Conservation (phyloP, 2,329 filamentous ascomycete genomes). For the Bretziella fagacearum region DNA sequence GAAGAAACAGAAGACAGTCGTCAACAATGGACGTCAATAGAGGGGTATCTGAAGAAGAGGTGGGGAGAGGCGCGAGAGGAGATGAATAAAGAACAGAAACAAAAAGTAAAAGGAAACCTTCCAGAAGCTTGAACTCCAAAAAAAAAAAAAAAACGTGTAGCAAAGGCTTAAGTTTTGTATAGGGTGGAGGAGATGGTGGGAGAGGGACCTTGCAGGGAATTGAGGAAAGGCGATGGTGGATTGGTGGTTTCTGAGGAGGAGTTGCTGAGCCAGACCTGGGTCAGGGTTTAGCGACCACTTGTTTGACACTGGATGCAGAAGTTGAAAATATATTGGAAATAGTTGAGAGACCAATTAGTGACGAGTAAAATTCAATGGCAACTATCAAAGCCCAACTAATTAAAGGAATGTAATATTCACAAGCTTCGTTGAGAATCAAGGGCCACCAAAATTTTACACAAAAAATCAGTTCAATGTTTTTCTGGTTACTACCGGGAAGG, state of each 20-base stretch:
- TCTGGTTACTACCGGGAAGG: background rate
- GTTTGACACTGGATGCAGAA: background rate
- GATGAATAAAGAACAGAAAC: conserved; percentile 5
- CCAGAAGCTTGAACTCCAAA: too few relatives aligned
- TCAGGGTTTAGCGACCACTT: background rate
- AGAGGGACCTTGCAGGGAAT: conserved; percentile 7
- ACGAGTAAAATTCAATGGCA: background rate
- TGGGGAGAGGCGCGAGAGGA: background rate
- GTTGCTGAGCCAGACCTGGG: background rate
- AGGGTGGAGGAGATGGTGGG: background rate
- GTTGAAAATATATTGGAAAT: background rate
- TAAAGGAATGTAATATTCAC: too few relatives aligned
- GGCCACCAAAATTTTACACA: background rate
- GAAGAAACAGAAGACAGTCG: conserved; percentile 8
- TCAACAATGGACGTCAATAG: conserved; percentile 7
- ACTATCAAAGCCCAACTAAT: too few relatives aligned
- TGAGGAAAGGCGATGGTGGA: background rate
- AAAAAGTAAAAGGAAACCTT: conserved; percentile 8
- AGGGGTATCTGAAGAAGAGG: conserved; percentile 11
- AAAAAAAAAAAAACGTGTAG: conserved; percentile 7
- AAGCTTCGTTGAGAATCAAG: conserved; percentile 1
- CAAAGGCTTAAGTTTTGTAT: conserved; percentile 14
- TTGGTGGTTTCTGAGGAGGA: too few relatives aligned
- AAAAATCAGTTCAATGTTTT: conserved; percentile 5
- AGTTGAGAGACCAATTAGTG: background rate